phyloP scores from a whole-genome alignment of 495 filamentous ascomycete genomes.

The Cercophora sp. region DNA sequence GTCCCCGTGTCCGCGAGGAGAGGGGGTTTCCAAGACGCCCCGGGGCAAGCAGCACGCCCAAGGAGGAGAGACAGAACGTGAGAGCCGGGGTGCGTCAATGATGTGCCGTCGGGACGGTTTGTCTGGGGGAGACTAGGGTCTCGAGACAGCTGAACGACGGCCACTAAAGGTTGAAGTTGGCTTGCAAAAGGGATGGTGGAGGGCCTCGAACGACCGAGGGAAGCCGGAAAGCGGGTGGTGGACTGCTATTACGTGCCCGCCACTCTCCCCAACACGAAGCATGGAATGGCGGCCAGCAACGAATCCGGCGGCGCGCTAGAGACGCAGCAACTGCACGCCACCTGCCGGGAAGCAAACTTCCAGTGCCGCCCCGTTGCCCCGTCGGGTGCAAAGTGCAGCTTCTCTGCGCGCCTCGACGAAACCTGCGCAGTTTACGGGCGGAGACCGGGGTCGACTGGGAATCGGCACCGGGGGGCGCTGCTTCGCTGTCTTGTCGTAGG shows the following conservation, averaged over 20 bases:
- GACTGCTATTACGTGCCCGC: too few relatives aligned
- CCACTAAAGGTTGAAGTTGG: constrained; percentile 11
- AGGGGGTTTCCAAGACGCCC: constrained; percentile 1
- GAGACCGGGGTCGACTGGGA: too few relatives aligned
- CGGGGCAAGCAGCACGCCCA: neutral
- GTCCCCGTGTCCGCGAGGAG: constrained; percentile 9
- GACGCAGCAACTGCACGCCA: constrained; percentile 20
- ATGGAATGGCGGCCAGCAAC: constrained; percentile 11
- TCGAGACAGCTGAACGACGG: constrained; percentile 24
- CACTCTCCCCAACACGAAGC: neutral
- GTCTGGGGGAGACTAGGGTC: constrained; percentile 18
- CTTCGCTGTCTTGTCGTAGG: too few relatives aligned
- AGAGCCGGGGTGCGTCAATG: neutral
- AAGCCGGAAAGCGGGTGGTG: too few relatives aligned
- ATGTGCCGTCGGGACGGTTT: constrained; percentile 9
- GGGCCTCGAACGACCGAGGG: too few relatives aligned
- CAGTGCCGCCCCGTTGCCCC: neutral
- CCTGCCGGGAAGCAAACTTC: constrained; percentile 17
- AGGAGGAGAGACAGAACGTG: constrained; percentile 1
- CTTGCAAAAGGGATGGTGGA: too few relatives aligned
- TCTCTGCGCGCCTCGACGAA: too few relatives aligned
- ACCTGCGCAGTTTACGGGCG: too few relatives aligned
- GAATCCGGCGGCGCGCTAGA: neutral
- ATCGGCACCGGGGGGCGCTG: too few relatives aligned
- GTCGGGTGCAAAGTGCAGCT: too few relatives aligned